phyloP scores from a whole-genome alignment of 495 filamentous ascomycete genomes.

The Xylaria venustula region DNA sequence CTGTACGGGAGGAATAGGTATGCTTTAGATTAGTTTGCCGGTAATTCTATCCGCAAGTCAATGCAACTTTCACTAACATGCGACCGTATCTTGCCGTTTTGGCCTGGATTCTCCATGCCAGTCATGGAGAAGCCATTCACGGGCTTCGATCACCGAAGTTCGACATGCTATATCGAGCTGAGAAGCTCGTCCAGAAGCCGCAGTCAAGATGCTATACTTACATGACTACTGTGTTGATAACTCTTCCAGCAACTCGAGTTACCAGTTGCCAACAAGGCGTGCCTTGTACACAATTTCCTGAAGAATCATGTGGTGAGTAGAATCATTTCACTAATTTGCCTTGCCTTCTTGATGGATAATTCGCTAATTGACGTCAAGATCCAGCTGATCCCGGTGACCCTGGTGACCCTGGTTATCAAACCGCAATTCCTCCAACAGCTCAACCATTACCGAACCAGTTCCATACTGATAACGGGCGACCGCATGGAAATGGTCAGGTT shows the following conservation, averaged over 20 bases:
- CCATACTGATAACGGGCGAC: neutral
- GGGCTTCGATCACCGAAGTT: neutral
- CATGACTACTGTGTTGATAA: constrained; percentile 13
- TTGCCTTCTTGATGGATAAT: neutral
- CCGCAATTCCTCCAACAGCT: neutral
- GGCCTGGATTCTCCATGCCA: neutral
- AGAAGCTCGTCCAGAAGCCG: neutral
- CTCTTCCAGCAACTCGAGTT: neutral
- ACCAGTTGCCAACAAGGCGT: neutral
- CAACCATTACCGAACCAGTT: neutral
- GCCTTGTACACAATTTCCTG: neutral
- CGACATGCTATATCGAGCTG: neutral
- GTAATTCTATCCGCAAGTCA: neutral
- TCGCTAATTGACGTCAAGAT: no score
- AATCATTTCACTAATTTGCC: neutral
- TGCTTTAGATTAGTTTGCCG: neutral
- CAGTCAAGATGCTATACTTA: constrained; percentile 11
- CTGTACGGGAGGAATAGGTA: neutral
- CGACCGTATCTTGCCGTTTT: neutral
- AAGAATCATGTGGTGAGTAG: neutral
- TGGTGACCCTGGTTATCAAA: no score
- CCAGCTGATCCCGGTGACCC: no score
- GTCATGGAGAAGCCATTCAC: neutral
- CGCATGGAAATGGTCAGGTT: neutral
- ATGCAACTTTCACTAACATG: neutral